Evolutionary conservation across 805 yeast species (phyloP), one percentile per base, ranked within the genome.

Genomic region (Wickerhamomyces rabaulensis): DNA sequence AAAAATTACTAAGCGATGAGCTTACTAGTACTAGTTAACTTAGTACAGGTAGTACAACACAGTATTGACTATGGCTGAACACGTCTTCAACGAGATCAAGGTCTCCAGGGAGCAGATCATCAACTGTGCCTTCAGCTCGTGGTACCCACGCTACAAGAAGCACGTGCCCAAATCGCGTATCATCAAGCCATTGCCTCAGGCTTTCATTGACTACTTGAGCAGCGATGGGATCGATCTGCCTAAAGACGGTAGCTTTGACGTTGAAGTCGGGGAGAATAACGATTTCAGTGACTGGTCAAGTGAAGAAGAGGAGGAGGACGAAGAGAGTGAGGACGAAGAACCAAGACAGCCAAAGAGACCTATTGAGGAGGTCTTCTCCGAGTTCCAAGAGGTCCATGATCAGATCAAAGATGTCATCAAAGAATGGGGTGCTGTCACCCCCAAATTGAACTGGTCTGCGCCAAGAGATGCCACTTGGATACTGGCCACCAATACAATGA

Each of bases 391-490:
- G 1, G 68, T 90, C 19, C 95, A 91, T 58, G 55, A 67, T 0
- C 55, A 70, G 39, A 70, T 92, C 16, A 67, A 67, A 31, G 48
- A 55, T 0, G 59, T 71, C 0, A 76, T 94, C 13, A 49, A 53
- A 3, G 69, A 72, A 39, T 68, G 75, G 41, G 84, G 85, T 0
- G 67, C 79, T 1, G 88, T 90, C 2, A 75, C 88, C 1, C 98
- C 98, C 1, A 94, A 94, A 60, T 69, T 92, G 55, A 94, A 94
- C 69, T 94, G 99, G 99, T 89, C 97, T 1, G 86, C 97, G 2
- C 99, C 99, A 1, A 84, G 82, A 60, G 99, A 94, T 66, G 87
- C 98, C 2, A 78, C 82, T 0, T 94, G 98, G 99, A 92, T 94
- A 19, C 67, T 86, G 57, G 75, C 94, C 3, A 80, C 85, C 27